Conservation (phyloP, 352 stramenopile species). For the Pythium apleroticum region DNA sequence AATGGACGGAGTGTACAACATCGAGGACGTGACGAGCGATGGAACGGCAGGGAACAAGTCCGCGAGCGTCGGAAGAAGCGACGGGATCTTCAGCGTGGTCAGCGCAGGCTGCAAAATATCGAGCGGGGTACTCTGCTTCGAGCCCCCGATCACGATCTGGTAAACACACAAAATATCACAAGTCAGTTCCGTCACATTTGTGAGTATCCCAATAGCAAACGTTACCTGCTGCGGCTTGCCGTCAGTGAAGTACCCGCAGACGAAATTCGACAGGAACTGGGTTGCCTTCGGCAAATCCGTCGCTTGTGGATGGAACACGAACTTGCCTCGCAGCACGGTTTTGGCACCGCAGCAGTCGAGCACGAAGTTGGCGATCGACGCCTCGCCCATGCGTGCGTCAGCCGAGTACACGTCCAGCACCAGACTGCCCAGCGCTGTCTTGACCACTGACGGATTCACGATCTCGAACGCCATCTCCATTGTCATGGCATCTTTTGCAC, state of each 20-base stretch:
- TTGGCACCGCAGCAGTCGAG: conserved; percentile 63
- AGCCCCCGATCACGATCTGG: conserved; percentile 72
- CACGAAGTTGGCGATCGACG: conserved; percentile 58
- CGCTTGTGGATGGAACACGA: conserved; percentile 50
- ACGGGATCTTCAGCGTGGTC: conserved; percentile 49
- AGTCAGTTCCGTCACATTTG: neutral
- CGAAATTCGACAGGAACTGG: conserved; percentile 84
- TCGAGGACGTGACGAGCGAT: conserved; percentile 71
- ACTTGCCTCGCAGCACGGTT: conserved; percentile 55
- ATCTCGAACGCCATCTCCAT: conserved; percentile 73
- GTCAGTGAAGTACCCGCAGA: conserved; percentile 76
- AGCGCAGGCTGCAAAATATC: conserved; percentile 71
- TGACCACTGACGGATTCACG: conserved; percentile 69
- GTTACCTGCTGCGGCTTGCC: conserved; percentile 61
- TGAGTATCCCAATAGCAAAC: neutral
- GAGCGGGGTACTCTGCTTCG: conserved; percentile 45
- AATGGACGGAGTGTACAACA: conserved; percentile 74
- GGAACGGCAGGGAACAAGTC: conserved; percentile 68
- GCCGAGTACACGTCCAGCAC: conserved; percentile 54
- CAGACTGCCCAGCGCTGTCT: conserved; percentile 54
- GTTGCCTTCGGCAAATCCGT: conserved; percentile 34
- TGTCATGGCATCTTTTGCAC: conserved; percentile 44
- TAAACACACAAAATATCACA: neutral
- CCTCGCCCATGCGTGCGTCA: conserved; percentile 50
- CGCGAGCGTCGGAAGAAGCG: conserved; percentile 52